A percentile compares a stretch with the other conserved stretches of the same genome.
These are phyloP conservation scores for Penicillium sp. DNA, from an alignment of 2,329 filamentous ascomycete genomes.

Conservation along the genomic window DNA sequence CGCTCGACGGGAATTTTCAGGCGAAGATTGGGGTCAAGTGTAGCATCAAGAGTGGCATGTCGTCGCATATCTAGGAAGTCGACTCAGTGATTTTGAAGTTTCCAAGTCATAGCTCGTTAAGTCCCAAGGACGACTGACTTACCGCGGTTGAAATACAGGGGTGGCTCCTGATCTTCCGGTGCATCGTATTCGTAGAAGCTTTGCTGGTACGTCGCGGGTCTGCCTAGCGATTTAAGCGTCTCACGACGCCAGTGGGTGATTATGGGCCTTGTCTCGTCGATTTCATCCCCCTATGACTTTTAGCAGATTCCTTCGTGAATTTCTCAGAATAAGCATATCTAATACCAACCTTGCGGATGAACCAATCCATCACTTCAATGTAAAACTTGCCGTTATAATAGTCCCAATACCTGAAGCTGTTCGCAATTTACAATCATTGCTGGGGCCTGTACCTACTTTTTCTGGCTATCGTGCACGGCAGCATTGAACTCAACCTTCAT, in stretches of 20 bases:
- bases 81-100: no score
- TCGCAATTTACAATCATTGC: no score
- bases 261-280: background rate
- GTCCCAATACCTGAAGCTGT: no score
- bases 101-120: no score
- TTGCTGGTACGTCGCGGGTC: no score
- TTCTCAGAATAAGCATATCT: no score
- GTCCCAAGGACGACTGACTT: background rate
- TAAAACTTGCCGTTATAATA: no score
- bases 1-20: background rate
- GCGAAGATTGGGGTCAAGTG: background rate
- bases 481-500: no score
- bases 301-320: no score
- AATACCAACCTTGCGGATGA: background rate
- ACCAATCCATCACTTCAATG: background rate
- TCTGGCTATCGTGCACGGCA: no score
- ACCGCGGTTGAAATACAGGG: background rate
- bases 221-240: no score
- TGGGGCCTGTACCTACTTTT: no score
- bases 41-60: background rate
- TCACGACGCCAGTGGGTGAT: background rate
- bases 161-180: background rate
- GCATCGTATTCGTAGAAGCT: background rate
- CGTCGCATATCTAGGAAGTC: background rate
- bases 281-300: background rate